Evolutionary conservation across 2,329 filamentous ascomycete species (phyloP), one percentile per base, ranked within the genome.

Genomic region (Fusarium burgessii): DNA sequence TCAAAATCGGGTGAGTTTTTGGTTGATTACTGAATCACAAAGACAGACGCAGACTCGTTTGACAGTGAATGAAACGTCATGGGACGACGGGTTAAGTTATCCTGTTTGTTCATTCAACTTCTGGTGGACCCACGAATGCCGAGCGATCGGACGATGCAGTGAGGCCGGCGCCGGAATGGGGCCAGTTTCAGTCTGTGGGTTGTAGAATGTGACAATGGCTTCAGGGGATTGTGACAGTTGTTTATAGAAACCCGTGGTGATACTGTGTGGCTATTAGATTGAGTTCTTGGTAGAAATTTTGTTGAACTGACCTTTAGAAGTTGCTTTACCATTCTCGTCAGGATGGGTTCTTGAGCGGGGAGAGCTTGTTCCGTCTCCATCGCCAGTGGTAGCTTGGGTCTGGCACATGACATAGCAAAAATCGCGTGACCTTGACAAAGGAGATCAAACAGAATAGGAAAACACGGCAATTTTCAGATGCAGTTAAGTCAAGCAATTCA

Each of bases 141-240:
- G 70, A 74, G 66, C 62, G 62, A 74, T 76, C 73, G 74, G 74
- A 76, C 58, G 74, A 76, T 76, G 69, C 43, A 73, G 47, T n/a
- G 47, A 51, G 59, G 58, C 63, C 65, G 74, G 73, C 70, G 71
- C 73, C 71, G 71, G 62, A 65, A 72, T 73, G 71, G 73, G 59
- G 54, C 63, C 47, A 55, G 29, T 47, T 47, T 55, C 63, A 66
- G 36, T 56, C 51, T 36, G 70, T 71, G 61, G 70, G 45, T 29
- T 64, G 63, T 58, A 54, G 38, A 51, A 51, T 41, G 56, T 66
- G 49, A 49, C 52, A 45, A 55, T 54, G 65, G 51, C 55, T 62
- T 52, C 62, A 58, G 59, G 62, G 41, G 49, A 27, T 56, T 27
- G 36, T 38, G 49, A 32, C 29, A 42, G 59, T 56, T 29, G 32